phyloP scores from a whole-genome alignment of 1,139 yeast species.

The Pneumocystis canis region DNA sequence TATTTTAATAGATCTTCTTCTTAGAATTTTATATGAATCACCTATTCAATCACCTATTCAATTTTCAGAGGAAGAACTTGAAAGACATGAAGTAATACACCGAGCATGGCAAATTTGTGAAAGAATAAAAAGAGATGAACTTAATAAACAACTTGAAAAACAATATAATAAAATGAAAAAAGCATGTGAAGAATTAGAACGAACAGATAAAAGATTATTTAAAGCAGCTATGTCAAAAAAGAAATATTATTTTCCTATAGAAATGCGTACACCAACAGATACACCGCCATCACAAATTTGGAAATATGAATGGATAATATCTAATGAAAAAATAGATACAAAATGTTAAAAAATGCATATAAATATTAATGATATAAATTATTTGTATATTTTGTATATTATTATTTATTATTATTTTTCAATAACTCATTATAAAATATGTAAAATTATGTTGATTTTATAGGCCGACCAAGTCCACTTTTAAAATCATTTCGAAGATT shows the following conservation, averaged over 20 bases:
- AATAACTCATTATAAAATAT: not conserved
- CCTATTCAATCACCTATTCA: slow-evolving; percentile 28
- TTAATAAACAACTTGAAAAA: slow-evolving; percentile 35
- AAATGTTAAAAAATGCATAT: not conserved
- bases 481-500: not conserved
- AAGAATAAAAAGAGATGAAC: slow-evolving; percentile 34
- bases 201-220: slow-evolving; percentile 34
- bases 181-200: slow-evolving; percentile 62
- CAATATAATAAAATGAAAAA: slow-evolving; percentile 54
- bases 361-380: not conserved
- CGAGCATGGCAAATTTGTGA: slow-evolving; percentile 67
- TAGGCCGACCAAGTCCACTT: not conserved
- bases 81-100: slow-evolving; percentile 71
- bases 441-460: not conserved
- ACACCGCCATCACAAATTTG: slow-evolving; percentile 78
- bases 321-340: slow-evolving; percentile 14
- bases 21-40: not conserved
- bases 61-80: slow-evolving; percentile 62
- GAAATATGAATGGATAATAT: slow-evolving; percentile 47
- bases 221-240: slow-evolving; percentile 36
- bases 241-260: slow-evolving; percentile 45
- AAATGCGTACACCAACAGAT: slow-evolving; percentile 76
- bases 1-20: not conserved
- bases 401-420: too few species aligned
- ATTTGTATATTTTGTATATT: slow-evolving; percentile 27